Base-by-base conservation (phyloP, 768 basidiomycete genomes). In the Calocybe cyanea region DNA sequence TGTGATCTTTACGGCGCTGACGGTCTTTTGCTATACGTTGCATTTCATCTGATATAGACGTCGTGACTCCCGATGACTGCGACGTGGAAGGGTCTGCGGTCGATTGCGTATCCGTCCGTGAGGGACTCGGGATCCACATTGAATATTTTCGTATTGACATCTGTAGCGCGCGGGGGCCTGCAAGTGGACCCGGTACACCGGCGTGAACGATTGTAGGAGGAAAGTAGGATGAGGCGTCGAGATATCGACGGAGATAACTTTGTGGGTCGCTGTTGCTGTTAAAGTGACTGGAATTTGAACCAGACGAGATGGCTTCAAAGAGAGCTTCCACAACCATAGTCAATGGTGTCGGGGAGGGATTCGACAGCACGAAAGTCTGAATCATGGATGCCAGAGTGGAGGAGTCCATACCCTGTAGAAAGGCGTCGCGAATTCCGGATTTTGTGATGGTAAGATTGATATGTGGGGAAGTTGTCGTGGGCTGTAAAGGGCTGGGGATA, bases 1-100 rank as follows among this genome's bases (percentile, higher is more conserved):
- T 77, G 49, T 83, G 73, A 44, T 83, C 80, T 44, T 81, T 82
- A 45, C 79, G 70, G 3, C 79, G 68, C 52, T 81, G 79, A 35
- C 81, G 68, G 43, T 83, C 81, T 18, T 56, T 62, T 17, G 78
- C 79, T 44, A 83, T 80, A 14, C 81, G 71, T 45, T 81, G 78
- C 75, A 83, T 77, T 56, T 82, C 79, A 52, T 80, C 80, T 1
- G 60, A 48, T 19, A 59, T 60, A 0, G 59, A 58, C 5, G 54
- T 45, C 5, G 67, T 54, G 18, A 42, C 10, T 5, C 61, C 52
- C 3, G 60, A 18, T 7, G 58, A 36, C 10, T 54, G 30, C 10
- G 45, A 36, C 8, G 57, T 36, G 4, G 55, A 45, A 15, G 36
- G 38, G 11, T 35, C 44, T 14, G 55, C 39, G 11, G 50, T 41